These are phyloP conservation scores for Solanum habrochaites DNA, from an alignment of 257 asterid genomes.

Conservation along the genomic window DNA sequence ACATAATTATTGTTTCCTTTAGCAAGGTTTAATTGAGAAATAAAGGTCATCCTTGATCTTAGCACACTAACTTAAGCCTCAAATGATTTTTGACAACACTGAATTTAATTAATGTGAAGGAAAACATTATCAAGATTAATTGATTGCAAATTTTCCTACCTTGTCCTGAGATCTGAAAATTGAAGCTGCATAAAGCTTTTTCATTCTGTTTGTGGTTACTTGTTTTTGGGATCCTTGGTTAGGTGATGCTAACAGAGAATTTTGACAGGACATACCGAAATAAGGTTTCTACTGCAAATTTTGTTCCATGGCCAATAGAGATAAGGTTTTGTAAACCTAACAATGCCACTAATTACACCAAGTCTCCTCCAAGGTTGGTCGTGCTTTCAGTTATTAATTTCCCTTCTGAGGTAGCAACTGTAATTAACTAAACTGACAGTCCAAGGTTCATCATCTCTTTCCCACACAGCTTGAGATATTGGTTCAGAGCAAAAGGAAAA, in stretches of 20 bases:
- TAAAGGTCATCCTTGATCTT: not conserved
- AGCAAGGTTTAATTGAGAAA: not conserved
- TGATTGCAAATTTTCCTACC: not conserved
- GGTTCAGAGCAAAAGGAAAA: slow-evolving; percentile 93
- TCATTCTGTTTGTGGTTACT: not conserved
- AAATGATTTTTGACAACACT: not conserved
- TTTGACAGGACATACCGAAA: slow-evolving; percentile 71
- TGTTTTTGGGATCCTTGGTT: not conserved
- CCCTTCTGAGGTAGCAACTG: slow-evolving; percentile 1
- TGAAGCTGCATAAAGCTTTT: not conserved
- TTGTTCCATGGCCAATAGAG: slow-evolving; percentile 90
- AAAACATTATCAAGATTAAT: not conserved
- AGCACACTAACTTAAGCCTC: not conserved
- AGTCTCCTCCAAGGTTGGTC: slow-evolving; percentile 79
- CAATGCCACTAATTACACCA: slow-evolving; percentile 54
- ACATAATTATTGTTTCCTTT: not conserved
- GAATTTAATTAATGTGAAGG: not conserved
- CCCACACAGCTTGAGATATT: slow-evolving; percentile 65
- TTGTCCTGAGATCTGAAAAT: not conserved
- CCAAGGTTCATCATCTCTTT: not conserved
- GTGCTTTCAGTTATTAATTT: slow-evolving; percentile 3
- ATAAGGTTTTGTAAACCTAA: slow-evolving; percentile 73
- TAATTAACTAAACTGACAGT: not conserved
- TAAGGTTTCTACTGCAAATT: slow-evolving; percentile 60
- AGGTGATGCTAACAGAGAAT: not conserved